Evolutionary conservation across 768 basidiomycete species (phyloP).

Genomic region (Lentinula aciculospora): DNA sequence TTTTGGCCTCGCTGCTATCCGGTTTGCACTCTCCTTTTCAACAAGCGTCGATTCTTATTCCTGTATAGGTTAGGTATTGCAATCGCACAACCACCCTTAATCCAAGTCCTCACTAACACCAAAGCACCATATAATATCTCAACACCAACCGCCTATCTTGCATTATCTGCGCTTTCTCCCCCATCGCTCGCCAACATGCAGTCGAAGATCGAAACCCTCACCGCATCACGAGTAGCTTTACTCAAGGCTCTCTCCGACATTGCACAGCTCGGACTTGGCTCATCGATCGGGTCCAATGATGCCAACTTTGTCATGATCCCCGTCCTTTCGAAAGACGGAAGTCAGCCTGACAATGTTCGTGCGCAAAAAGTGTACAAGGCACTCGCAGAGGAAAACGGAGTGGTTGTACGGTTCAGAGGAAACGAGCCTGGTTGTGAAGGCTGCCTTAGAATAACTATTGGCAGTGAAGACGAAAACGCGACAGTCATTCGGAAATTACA

Average conservation of each 20-base stretch:
- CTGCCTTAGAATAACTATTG: conserved; percentile 87
- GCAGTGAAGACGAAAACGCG: conserved; percentile 75
- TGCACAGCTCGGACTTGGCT: conserved; percentile 50
- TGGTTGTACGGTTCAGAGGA: conserved; percentile 91
- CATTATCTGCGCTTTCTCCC: conserved; percentile 70
- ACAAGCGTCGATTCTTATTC: neutral
- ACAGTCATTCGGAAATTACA: conserved; percentile 49
- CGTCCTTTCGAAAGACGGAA: conserved; percentile 45
- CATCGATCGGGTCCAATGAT: conserved; percentile 71
- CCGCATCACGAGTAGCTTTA: conserved; percentile 51
- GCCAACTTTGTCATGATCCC: conserved; percentile 91
- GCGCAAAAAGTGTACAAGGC: conserved; percentile 67
- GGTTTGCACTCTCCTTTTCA: conserved; percentile 43
- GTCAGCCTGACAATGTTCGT: conserved; percentile 51
- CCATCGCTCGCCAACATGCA: conserved; percentile 59
- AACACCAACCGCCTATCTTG: conserved; percentile 80
- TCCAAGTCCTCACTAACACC: conserved; percentile 88
- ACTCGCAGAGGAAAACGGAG: conserved; percentile 78
- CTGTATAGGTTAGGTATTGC: conserved; percentile 76
- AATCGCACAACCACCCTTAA: conserved; percentile 82
- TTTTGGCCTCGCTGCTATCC: conserved; percentile 92
- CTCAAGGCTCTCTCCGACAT: conserved; percentile 44
- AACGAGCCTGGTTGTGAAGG: conserved; percentile 80
- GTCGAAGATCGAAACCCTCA: conserved; percentile 54
- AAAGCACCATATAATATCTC: conserved; percentile 99